Conservation (phyloP, 768 basidiomycete species). For the Leccinum sublutescens region DNA sequence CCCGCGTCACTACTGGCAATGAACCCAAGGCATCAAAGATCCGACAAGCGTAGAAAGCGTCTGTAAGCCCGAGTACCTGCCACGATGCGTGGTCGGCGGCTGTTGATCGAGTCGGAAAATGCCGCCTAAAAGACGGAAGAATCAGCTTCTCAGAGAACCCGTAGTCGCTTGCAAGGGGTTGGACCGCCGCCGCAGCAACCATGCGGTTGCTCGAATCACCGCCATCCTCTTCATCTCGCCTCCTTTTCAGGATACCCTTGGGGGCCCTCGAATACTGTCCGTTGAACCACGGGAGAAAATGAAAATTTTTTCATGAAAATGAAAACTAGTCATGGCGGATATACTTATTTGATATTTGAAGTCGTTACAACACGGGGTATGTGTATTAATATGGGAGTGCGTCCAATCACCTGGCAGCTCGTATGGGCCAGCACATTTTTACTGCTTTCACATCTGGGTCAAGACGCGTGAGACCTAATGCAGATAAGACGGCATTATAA, state of each 20-base stretch:
- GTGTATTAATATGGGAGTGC: neutral
- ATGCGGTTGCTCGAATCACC: conserved; percentile 5
- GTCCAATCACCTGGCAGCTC: neutral
- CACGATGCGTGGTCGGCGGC: conserved; percentile 19
- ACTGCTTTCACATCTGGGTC: conserved; percentile 21
- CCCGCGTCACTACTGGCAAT: conserved; percentile 9
- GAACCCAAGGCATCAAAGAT: conserved; percentile 31
- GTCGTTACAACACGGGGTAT: conserved; percentile 7
- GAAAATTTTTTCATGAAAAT: too few relatives aligned
- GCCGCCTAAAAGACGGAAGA: conserved; percentile 8
- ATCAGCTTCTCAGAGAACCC: conserved; percentile 16
- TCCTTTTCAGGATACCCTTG: conserved; percentile 30
- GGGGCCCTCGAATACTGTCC: conserved; percentile 21
- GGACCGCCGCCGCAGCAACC: neutral
- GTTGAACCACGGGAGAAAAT: neutral
- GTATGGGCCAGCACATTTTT: neutral
- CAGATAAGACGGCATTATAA: neutral
- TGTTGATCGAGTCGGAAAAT: conserved; percentile 8
- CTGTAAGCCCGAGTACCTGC: conserved; percentile 12
- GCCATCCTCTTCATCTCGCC: conserved; percentile 20
- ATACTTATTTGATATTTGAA: neutral
- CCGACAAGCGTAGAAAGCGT: conserved; percentile 28
- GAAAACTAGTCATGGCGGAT: neutral
- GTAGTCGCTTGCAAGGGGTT: conserved; percentile 21
- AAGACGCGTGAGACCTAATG: conserved; percentile 1